These are phyloP conservation scores for Candida montana DNA, from an alignment of 805 yeast genomes.

Conservation along the genomic window DNA sequence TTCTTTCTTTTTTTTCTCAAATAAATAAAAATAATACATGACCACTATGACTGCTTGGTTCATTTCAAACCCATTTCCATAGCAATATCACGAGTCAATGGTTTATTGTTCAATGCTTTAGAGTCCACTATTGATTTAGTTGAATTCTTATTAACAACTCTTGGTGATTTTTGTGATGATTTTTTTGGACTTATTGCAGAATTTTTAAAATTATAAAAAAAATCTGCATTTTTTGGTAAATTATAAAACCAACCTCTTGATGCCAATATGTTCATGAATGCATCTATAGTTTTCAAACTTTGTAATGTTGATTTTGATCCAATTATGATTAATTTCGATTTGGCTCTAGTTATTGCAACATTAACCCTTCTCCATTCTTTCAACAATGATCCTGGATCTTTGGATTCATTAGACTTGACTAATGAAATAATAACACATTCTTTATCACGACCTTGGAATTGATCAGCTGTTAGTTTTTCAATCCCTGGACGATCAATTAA, in stretches of 20 bases:
- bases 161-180: slow-evolving; percentile 3
- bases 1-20: not conserved
- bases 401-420: slow-evolving; percentile 70
- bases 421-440: slow-evolving; percentile 85
- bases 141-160: not conserved
- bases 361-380: slow-evolving; percentile 89
- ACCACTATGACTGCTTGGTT: too few relatives aligned
- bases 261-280: slow-evolving; percentile 55
- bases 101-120: slow-evolving; percentile 14
- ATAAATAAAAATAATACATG: too few relatives aligned
- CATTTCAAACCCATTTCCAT: slow-evolving; percentile 15
- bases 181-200: slow-evolving; percentile 1
- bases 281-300: slow-evolving; percentile 45
- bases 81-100: slow-evolving; percentile 16
- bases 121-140: slow-evolving; percentile 8
- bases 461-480: slow-evolving; percentile 90
- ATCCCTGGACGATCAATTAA: slow-evolving; percentile 36
- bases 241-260: slow-evolving; percentile 59
- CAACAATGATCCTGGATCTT: slow-evolving; percentile 68
- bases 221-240: slow-evolving; percentile 36
- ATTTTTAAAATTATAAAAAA: slow-evolving; percentile 1
- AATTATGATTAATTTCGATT: slow-evolving; percentile 71
- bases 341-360: slow-evolving; percentile 91
- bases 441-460: slow-evolving; percentile 94
- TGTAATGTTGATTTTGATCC: slow-evolving; percentile 70